Base-by-base conservation (phyloP, 2,329 filamentous ascomycete genomes). In the Nemania sp. region DNA sequence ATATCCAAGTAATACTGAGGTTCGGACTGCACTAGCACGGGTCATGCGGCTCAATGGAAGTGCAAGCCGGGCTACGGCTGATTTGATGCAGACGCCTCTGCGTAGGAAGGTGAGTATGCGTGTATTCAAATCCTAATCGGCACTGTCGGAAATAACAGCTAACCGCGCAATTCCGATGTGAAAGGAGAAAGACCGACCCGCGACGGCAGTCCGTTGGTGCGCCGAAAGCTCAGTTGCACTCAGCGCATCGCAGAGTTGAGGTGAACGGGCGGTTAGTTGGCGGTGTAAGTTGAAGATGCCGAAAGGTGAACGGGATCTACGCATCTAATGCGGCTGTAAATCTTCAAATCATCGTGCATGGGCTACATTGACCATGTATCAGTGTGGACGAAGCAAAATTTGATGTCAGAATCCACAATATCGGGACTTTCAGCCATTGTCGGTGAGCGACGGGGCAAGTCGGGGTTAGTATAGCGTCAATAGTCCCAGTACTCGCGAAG, bases 1-100 rank as follows among this genome's bases (percentile, higher is more conserved):
- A 15, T 10, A 13, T 3, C 6, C 13, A 41, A 41, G 35, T 13
- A 41, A 41, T 38, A 26, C 15, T 22, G 55, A 26, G 45, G 43
- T 18, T 3, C 13, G 27, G 24, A 11, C 29, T 38, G 29, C 41
- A 20, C 47, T 5, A 59, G 49, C 55, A 52, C 49, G 29, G 55
- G 43, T 22, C 41, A 15, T 67, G 65, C 51, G 65, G 65, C 65
- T 64, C 51, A 64, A 60, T 24, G 43, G 35, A 66, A 11, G 47
- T 20, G 22, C 2, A 32, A 53, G n/a, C 32, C 8, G 15, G 22
- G 35, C 35, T n/a, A 13, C 47, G 59, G 54, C 58, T 59, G 29
- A n/a, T 27, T 53, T 66, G 38, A 4, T 22, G 32, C 22, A 61
- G n/a, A 47, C 18, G 56, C 18, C 20, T 55, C 32, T 15, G 22